These are phyloP conservation scores for Sporothrix dimorphospora DNA, from an alignment of 2,329 filamentous ascomycete species.

Conservation along the genomic window DNA sequence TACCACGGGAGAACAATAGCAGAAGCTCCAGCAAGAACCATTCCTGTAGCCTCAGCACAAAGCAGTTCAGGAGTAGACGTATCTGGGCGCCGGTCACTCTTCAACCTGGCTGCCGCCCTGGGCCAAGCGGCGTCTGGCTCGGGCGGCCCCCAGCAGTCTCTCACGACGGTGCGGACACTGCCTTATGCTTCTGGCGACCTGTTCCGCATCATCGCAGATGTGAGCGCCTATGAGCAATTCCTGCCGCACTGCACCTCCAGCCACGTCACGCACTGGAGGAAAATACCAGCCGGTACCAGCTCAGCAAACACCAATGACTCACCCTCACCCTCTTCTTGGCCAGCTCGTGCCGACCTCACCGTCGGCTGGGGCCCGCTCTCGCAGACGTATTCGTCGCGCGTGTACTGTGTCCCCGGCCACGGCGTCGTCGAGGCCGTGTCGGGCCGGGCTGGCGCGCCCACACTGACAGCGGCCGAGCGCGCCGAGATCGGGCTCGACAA, in stretches of 20 bases:
- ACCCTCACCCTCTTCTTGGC: constrained; percentile 54
- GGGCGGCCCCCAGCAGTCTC: constrained; percentile 55
- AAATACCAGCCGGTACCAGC: too few species aligned
- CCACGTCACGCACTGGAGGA: constrained; percentile 72
- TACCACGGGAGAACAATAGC: neutral
- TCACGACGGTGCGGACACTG: constrained; percentile 75
- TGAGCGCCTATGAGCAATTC: constrained; percentile 81
- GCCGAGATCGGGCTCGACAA: constrained; percentile 34
- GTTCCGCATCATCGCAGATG: constrained; percentile 85
- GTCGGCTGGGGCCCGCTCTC: constrained; percentile 84
- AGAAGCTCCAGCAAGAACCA: neutral
- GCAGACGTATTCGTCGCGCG: constrained; percentile 78
- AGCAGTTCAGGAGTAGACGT: neutral
- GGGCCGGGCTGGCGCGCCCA: constrained; percentile 48
- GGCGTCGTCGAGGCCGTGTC: constrained; percentile 76
- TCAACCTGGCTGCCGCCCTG: constrained; percentile 36
- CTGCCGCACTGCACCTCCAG: constrained; percentile 88
- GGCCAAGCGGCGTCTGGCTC: constrained; percentile 14
- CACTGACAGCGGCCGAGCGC: constrained; percentile 47
- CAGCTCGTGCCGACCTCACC: constrained; percentile 75
- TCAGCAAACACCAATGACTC: too few species aligned
- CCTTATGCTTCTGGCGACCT: constrained; percentile 72
- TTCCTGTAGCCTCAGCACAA: neutral
- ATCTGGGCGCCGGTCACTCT: constrained; percentile 37
- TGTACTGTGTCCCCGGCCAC: constrained; percentile 70